These are phyloP conservation scores for Colletotrichum limetticola DNA, from an alignment of 2,329 filamentous ascomycete species.

Conservation along the genomic window DNA sequence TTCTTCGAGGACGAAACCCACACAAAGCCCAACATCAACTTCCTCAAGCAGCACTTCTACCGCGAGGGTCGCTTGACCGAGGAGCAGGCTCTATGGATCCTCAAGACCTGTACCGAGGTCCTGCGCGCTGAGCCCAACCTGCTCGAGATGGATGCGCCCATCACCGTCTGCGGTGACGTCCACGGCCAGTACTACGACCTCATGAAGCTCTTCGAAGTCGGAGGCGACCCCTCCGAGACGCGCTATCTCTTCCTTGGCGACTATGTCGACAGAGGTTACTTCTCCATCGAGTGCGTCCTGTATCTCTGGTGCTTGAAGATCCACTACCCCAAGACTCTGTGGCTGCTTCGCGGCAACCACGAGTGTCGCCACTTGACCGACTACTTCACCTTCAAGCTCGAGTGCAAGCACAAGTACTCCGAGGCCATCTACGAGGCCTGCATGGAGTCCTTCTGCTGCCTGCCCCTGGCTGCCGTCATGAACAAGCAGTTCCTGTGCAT, in stretches of 20 bases:
- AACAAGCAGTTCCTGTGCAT: constrained; percentile 99
- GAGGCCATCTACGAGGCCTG: constrained; percentile 96
- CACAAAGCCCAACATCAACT: constrained; percentile 89
- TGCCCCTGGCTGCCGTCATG: constrained; percentile 96
- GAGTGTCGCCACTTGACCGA: constrained; percentile 99
- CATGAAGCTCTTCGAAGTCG: constrained; percentile 99
- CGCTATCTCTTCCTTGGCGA: constrained; percentile 97
- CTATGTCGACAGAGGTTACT: constrained; percentile 98
- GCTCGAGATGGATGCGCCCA: constrained; percentile 98
- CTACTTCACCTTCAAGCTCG: constrained; percentile 99
- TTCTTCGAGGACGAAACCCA: constrained; percentile 91
- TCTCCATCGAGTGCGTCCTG: constrained; percentile 98
- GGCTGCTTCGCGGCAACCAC: constrained; percentile 97
- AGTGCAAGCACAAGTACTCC: constrained; percentile 99
- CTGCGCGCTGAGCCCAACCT: constrained; percentile 92
- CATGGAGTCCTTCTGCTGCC: constrained; percentile 96
- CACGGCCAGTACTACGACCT: constrained; percentile 99
- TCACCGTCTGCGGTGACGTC: constrained; percentile 97
- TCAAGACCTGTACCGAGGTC: constrained; percentile 87
- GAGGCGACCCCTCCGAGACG: constrained; percentile 95
- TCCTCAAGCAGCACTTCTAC: constrained; percentile 98
- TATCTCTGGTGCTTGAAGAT: constrained; percentile 99
- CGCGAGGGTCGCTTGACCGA: constrained; percentile 96
- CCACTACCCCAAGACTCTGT: constrained; percentile 97
- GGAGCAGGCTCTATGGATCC: constrained; percentile 96